Conservation (phyloP, 148 eudicot species). For the Vaccinium darrowii region DNA sequence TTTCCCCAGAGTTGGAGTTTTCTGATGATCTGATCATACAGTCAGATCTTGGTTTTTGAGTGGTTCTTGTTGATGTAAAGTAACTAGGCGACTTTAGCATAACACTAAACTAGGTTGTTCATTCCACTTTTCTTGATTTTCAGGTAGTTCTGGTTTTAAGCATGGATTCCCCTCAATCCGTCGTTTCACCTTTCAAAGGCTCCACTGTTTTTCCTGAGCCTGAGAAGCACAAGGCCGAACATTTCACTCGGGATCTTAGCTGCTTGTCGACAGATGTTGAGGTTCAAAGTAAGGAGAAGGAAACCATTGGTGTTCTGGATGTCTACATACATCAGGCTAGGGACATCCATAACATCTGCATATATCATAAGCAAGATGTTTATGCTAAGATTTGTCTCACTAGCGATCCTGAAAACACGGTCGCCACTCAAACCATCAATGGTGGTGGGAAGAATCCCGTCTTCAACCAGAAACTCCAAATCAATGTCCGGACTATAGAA, state of each 20-base stretch:
- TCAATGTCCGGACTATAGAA: slow-evolving; percentile 50
- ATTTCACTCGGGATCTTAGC: slow-evolving; percentile 15
- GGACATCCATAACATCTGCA: slow-evolving; percentile 88
- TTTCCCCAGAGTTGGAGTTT: not conserved
- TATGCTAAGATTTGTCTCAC: slow-evolving; percentile 85
- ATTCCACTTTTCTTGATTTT: slow-evolving; percentile 2
- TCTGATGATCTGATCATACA: not conserved
- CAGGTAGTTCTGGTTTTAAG: slow-evolving; percentile 30
- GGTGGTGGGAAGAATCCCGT: slow-evolving; percentile 87
- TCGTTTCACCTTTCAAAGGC: slow-evolving; percentile 67
- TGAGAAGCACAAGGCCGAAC: slow-evolving; percentile 46
- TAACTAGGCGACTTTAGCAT: not conserved
- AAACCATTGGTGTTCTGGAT: slow-evolving; percentile 56
- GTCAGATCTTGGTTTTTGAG: not conserved
- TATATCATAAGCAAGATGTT: slow-evolving; percentile 91
- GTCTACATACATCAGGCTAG: slow-evolving; percentile 86
- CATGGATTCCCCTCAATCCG: slow-evolving; percentile 81
- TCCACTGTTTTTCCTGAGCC: slow-evolving; percentile 46
- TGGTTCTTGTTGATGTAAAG: slow-evolving; percentile 12
- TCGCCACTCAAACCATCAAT: slow-evolving; percentile 71
- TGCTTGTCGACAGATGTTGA: not conserved
- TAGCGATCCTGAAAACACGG: slow-evolving; percentile 62
- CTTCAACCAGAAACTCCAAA: slow-evolving; percentile 54
- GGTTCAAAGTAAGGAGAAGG: slow-evolving; percentile 20
- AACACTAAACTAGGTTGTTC: not conserved